Conservation (phyloP, 2,329 filamentous ascomycete species). For the Arthrobotrys sphaeroides region DNA sequence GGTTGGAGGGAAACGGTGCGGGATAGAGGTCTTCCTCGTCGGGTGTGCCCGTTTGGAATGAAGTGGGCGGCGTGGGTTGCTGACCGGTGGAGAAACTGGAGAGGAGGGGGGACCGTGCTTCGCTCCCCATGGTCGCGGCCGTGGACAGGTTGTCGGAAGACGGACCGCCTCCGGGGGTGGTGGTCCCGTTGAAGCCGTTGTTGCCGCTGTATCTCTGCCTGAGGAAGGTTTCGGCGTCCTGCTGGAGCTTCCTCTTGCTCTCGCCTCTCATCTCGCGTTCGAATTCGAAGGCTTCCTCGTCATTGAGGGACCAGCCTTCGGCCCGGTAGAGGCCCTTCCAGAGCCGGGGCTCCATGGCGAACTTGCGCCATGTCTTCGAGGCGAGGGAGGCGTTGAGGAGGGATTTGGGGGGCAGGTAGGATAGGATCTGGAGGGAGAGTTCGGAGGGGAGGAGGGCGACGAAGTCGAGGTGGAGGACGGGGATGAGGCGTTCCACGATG, state of each 20-base stretch:
- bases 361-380: slow-evolving; percentile 81
- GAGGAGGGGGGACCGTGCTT: slow-evolving; percentile 57
- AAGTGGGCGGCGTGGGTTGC: slow-evolving; percentile 46
- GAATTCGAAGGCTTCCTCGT: slow-evolving; percentile 71
- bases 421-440: slow-evolving; percentile 87
- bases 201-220: slow-evolving; percentile 23
- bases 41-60: slow-evolving; percentile 42
- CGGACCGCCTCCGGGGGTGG: neutral
- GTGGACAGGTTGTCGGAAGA: slow-evolving; percentile 37
- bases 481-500: slow-evolving; percentile 81
- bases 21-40: slow-evolving; percentile 50
- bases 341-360: slow-evolving; percentile 82
- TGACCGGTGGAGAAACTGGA: slow-evolving; percentile 62
- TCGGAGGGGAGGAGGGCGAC: slow-evolving; percentile 85
- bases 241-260: slow-evolving; percentile 36
- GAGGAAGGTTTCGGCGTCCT: slow-evolving; percentile 42
- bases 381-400: slow-evolving; percentile 80
- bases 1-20: slow-evolving; percentile 31
- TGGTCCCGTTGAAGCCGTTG: slow-evolving; percentile 9
- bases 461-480: slow-evolving; percentile 91
- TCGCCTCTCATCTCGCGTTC: slow-evolving; percentile 69
- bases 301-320: slow-evolving; percentile 84
- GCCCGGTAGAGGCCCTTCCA: slow-evolving; percentile 85
- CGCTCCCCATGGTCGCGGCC: slow-evolving; percentile 34
- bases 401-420: slow-evolving; percentile 82